A percentile compares a stretch with the other conserved stretches of the same genome.
Evolutionary conservation across 192 early-diverging fungal species (phyloP).

Genomic region (Backusella tuberculispora): DNA sequence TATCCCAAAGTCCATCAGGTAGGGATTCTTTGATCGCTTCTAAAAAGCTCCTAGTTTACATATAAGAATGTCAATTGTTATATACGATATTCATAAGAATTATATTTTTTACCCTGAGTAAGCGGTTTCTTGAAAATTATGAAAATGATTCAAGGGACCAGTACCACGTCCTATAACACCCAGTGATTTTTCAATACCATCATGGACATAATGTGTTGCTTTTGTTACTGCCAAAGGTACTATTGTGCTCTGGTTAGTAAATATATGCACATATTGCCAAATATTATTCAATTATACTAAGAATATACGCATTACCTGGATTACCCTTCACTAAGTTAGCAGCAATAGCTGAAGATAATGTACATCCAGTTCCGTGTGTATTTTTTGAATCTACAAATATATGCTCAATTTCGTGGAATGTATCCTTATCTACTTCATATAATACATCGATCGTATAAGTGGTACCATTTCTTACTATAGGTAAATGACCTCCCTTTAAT

Average conservation of each 20-base stretch:
- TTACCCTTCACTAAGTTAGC: slow-evolving; percentile 63
- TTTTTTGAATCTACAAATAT: slow-evolving; percentile 64
- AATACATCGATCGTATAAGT: slow-evolving; percentile 65
- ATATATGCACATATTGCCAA: no score
- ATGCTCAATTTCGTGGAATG: slow-evolving; percentile 54
- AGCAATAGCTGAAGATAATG: slow-evolving; percentile 81
- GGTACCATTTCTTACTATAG: slow-evolving; percentile 25
- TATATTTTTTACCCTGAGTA: slow-evolving; percentile 46
- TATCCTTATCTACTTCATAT: slow-evolving; percentile 47
- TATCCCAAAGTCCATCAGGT: slow-evolving; percentile 54
- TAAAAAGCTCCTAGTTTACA: slow-evolving; percentile 16
- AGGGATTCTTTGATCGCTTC: slow-evolving; percentile 29
- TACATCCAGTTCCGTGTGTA: slow-evolving; percentile 91
- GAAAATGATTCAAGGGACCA: slow-evolving; percentile 81
- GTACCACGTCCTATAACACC: slow-evolving; percentile 63
- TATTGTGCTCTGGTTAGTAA: slow-evolving; percentile 4
- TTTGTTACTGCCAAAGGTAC: slow-evolving; percentile 57
- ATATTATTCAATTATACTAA: no score
- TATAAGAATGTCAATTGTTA: not conserved
- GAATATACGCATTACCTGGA: slow-evolving; percentile 34
- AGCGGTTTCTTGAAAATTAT: slow-evolving; percentile 46
- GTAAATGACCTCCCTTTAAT: slow-evolving; percentile 86
- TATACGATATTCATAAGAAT: no score
- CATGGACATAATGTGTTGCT: slow-evolving; percentile 65
- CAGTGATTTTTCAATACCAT: slow-evolving; percentile 64